phyloP scores from a whole-genome alignment of 2,329 filamentous ascomycete genomes.

The Intubia oerlemansii region DNA sequence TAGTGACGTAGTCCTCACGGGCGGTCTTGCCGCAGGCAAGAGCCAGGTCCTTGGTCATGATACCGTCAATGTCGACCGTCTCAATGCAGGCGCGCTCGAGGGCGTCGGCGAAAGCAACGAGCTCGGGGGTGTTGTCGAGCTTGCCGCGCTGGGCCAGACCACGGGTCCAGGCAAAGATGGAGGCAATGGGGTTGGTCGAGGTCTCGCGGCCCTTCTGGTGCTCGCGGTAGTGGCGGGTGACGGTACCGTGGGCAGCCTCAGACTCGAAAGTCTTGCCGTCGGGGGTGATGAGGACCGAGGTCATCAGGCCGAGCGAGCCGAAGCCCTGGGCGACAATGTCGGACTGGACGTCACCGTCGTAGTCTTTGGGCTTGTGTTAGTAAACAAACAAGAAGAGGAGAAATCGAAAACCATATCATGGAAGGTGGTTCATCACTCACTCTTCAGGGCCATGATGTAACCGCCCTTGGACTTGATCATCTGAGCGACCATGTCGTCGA shows the following conservation, averaged over 20 bases:
- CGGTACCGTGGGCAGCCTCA: slow-evolving; percentile 93
- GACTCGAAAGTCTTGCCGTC: slow-evolving; percentile 95
- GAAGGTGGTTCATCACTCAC: too few relatives aligned
- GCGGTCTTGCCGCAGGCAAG: slow-evolving; percentile 78
- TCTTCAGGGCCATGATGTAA: slow-evolving; percentile 96
- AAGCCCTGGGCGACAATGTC: slow-evolving; percentile 97
- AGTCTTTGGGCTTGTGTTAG: slow-evolving; percentile 46
- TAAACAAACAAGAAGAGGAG: not conserved
- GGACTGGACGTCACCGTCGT: slow-evolving; percentile 96
- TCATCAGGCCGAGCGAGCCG: slow-evolving; percentile 95
- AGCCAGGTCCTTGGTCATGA: slow-evolving; percentile 99
- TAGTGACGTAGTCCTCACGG: slow-evolving; percentile 74
- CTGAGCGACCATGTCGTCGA: slow-evolving; percentile 99
- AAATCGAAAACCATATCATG: too few relatives aligned
- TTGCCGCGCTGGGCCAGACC: slow-evolving; percentile 83
- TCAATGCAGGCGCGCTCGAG: slow-evolving; percentile 88
- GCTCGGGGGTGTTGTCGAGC: slow-evolving; percentile 79
- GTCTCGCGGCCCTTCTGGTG: slow-evolving; percentile 96
- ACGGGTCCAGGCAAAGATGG: slow-evolving; percentile 97
- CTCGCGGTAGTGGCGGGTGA: slow-evolving; percentile 96
- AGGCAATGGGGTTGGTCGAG: slow-evolving; percentile 95
- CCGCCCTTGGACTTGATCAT: slow-evolving; percentile 98
- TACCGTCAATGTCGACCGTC: slow-evolving; percentile 77
- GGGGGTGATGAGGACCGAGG: slow-evolving; percentile 87
- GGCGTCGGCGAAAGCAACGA: slow-evolving; percentile 76